Percentiles rank a stretch among this genome's conserved stretches.
Evolutionary conservation across 2,329 filamentous ascomycete species (phyloP).

Genomic region (Colletotrichum sp.): DNA sequence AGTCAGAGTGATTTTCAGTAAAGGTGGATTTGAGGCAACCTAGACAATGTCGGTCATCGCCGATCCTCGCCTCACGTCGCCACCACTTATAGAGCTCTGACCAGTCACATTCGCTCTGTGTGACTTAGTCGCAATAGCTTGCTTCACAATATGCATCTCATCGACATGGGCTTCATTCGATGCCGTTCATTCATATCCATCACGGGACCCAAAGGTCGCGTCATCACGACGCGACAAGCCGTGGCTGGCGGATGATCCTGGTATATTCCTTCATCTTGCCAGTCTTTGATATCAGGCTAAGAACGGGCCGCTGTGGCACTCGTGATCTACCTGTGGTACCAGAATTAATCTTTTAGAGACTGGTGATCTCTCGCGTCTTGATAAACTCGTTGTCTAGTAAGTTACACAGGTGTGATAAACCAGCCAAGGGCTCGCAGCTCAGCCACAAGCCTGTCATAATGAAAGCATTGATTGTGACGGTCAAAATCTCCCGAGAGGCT

Average conservation of each 20-base stretch:
- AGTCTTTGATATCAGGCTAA: background rate
- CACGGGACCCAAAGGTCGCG: background rate
- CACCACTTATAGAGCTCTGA: background rate
- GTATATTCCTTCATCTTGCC: background rate
- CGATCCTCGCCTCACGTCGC: background rate
- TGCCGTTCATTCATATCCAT: background rate
- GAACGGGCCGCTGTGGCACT: background rate
- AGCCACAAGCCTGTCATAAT: background rate
- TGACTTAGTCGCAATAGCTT: background rate
- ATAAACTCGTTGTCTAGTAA: background rate
- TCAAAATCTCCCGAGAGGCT: background rate
- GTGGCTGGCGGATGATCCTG: background rate
- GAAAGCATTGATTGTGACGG: fast-evolving
- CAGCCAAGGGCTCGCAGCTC: background rate
- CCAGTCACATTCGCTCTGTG: background rate
- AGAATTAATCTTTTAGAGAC: background rate
- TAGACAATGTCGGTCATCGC: background rate
- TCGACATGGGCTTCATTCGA: background rate
- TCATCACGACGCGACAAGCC: background rate
- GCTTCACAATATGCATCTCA: background rate
- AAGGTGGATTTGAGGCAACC: background rate
- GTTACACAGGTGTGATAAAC: background rate
- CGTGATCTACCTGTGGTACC: background rate
- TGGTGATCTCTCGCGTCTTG: background rate
- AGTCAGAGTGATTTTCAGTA: background rate